phyloP scores from a whole-genome alignment of 345 rosid species.

The Adansonia digitata region DNA sequence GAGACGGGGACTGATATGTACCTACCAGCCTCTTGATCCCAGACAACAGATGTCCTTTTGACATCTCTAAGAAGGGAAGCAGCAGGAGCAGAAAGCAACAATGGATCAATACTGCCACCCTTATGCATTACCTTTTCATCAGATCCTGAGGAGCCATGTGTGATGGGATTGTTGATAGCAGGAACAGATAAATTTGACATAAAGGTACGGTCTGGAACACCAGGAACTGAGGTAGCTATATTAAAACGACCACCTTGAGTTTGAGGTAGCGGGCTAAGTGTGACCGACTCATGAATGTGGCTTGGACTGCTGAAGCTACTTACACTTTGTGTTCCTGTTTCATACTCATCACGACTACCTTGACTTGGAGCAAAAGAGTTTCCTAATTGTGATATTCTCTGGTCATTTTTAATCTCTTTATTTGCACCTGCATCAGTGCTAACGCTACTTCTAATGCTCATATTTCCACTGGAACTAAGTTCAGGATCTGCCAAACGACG shows the following conservation, averaged over 20 bases:
- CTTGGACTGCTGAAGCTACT: constrained; percentile 95
- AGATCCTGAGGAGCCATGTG: constrained; percentile 33
- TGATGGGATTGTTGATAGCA: constrained; percentile 23
- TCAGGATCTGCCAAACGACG: constrained; percentile 56
- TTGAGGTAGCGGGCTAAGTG: constrained; percentile 84
- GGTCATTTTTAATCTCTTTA: constrained; percentile 60
- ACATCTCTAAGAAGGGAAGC: constrained; percentile 84
- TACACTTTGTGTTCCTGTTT: constrained; percentile 71
- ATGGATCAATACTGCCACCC: constrained; percentile 50
- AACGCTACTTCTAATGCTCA: constrained; percentile 75
- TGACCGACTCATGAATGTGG: constrained; percentile 67
- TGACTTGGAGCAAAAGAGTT: constrained; percentile 81
- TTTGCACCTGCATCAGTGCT: constrained; percentile 63
- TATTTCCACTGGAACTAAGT: constrained; percentile 71
- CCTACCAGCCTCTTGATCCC: constrained; percentile 96
- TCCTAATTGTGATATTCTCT: constrained; percentile 37
- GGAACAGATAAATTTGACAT: constrained; percentile 35
- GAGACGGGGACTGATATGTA: constrained; percentile 76
- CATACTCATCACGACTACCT: constrained; percentile 83
- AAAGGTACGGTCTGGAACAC: constrained; percentile 43
- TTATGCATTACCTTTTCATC: constrained; percentile 58
- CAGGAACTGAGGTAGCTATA: constrained; percentile 33
- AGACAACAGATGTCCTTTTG: constrained; percentile 81
- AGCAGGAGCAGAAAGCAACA: constrained; percentile 63
- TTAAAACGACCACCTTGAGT: constrained; percentile 38